Evolutionary conservation across 169 alveolate species (phyloP).

Genomic region (Blepharisma undulans): DNA sequence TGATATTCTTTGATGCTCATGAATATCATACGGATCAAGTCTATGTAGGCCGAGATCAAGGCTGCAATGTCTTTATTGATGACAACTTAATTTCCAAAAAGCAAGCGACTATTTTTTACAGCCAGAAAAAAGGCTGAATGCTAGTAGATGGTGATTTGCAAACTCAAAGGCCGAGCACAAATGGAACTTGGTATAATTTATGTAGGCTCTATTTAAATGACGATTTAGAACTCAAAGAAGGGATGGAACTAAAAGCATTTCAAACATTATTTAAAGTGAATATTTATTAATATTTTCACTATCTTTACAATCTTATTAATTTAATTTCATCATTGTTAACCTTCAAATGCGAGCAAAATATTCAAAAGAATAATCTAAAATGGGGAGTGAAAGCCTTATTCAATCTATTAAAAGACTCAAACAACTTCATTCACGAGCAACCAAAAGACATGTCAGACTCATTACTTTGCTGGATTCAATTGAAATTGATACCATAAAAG

Average conservation of each 20-base stretch:
- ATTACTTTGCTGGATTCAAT: neutral
- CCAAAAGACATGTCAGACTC: constrained; percentile 8
- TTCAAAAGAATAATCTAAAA: too few species aligned
- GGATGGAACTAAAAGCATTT: neutral
- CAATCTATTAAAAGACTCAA: neutral
- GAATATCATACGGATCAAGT: neutral
- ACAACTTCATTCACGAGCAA: neutral
- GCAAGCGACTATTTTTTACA: neutral
- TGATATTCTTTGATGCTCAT: neutral
- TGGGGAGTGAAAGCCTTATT: neutral
- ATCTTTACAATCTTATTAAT: too few species aligned
- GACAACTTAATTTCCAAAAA: constrained; percentile 7
- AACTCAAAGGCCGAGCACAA: constrained; percentile 28
- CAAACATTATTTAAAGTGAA: constrained; percentile 14
- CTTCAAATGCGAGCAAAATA: too few species aligned
- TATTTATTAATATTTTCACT: too few species aligned
- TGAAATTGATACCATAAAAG: neutral
- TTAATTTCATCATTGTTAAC: too few species aligned
- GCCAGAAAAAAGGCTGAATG: neutral
- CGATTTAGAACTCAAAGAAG: neutral
- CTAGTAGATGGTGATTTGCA: constrained; percentile 41
- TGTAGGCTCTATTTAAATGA: neutral
- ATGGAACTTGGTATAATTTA: constrained; percentile 38
- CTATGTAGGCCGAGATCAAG: neutral
- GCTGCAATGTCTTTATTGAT: constrained; percentile 20